phyloP scores from a whole-genome alignment of 2,329 filamentous ascomycete species.

The Arthrobotrys conoides region DNA sequence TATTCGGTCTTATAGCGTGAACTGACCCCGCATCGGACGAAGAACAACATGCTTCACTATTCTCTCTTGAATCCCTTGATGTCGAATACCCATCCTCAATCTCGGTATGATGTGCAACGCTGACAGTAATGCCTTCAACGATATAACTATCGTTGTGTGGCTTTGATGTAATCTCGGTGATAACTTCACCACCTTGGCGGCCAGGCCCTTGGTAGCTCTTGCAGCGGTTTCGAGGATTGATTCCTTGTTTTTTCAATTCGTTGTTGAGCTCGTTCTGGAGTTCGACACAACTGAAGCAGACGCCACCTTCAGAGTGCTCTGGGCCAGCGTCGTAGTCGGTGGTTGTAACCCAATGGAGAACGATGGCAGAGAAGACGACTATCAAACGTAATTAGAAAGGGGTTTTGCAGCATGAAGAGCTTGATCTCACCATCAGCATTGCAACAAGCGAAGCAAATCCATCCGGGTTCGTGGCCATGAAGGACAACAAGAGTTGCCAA shows the following conservation, averaged over 20 bases:
- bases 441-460: conserved; percentile 77
- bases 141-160: conserved; percentile 50
- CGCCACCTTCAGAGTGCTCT: conserved; percentile 38
- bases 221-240: conserved; percentile 35
- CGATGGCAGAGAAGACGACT: conserved; percentile 74
- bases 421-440: conserved; percentile 73
- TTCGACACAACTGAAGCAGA: conserved; percentile 56
- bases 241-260: conserved; percentile 49
- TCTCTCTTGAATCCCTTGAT: conserved; percentile 40
- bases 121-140: conserved; percentile 54
- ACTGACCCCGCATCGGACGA: conserved; percentile 48
- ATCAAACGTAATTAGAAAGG: background rate
- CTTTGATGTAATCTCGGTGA: conserved; percentile 58
- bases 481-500: conserved; percentile 74
- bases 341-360: conserved; percentile 75
- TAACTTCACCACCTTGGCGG: conserved; percentile 48
- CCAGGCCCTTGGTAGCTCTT: conserved; percentile 39
- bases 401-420: background rate
- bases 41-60: conserved; percentile 44
- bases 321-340: conserved; percentile 65
- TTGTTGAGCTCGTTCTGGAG: conserved; percentile 54
- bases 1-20: conserved; percentile 54
- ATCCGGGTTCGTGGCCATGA: conserved; percentile 73
- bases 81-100: conserved; percentile 52
- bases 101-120: conserved; percentile 43